A percentile compares a stretch with the other conserved stretches of the same genome.
Evolutionary conservation across 768 basidiomycete genomes (phyloP).

Genomic region (Pleurotus cornucopiae): DNA sequence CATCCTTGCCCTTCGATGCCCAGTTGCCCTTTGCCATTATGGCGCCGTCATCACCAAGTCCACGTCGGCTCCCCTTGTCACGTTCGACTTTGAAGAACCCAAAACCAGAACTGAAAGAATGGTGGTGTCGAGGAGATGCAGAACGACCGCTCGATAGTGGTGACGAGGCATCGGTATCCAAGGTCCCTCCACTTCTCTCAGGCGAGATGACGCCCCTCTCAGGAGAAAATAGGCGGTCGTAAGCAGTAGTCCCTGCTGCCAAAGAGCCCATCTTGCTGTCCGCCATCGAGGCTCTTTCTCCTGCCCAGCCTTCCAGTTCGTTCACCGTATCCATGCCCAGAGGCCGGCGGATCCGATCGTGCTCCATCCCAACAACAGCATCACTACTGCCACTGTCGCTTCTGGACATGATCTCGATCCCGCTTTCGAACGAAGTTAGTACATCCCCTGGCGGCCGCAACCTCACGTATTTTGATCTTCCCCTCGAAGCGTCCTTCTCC

Average conservation of each 20-base stretch:
- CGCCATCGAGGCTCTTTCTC: no score
- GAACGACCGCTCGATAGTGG: background rate
- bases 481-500: background rate
- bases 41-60: background rate
- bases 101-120: background rate
- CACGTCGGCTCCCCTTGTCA: no score
- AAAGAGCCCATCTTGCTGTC: no score
- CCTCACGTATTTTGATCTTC: background rate
- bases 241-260: no score
- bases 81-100: no score
- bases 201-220: background rate
- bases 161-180: background rate
- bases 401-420: conserved; percentile 1
- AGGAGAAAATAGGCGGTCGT: background rate
- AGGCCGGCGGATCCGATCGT: background rate
- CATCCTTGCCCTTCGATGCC: background rate
- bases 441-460: background rate
- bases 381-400: conserved; percentile 4
- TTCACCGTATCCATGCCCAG: background rate
- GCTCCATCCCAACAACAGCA: background rate
- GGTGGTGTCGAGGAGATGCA: background rate
- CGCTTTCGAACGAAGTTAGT: background rate
- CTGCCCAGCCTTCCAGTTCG: background rate
- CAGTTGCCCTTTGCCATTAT: background rate
- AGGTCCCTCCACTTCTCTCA: background rate